A percentile compares a stretch with the other conserved stretches of the same genome.
Conservation (phyloP, 345 rosid species). For the Nephelium lappaceum region DNA sequence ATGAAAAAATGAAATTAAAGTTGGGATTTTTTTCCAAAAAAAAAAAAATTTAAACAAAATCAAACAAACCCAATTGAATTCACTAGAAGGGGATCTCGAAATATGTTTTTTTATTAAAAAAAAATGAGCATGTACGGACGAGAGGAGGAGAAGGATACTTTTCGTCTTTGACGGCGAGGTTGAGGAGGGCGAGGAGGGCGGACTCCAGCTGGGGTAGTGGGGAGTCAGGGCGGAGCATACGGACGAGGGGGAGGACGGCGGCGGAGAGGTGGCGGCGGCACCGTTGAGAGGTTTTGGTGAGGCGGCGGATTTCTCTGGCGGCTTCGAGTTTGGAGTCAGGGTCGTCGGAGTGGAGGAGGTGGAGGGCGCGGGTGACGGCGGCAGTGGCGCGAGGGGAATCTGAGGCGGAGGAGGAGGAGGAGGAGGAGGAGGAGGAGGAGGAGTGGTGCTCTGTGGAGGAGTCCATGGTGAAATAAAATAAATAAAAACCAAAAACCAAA, state of each 20-base stretch:
- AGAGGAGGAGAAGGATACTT: conserved; percentile 43
- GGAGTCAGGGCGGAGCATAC: conserved; percentile 64
- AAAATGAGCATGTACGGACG: background rate
- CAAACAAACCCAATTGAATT: background rate
- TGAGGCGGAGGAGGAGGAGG: conserved; percentile 39
- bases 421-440: conserved; percentile 34
- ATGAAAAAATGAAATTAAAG: no score
- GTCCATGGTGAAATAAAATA: conserved; percentile 30
- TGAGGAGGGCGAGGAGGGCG: conserved; percentile 90
- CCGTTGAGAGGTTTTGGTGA: conserved; percentile 82
- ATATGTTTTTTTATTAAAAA: background rate
- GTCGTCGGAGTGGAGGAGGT: conserved; percentile 55
- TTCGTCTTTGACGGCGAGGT: conserved; percentile 97
- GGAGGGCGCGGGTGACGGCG: conserved; percentile 55
- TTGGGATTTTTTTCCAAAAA: background rate
- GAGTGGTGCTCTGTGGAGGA: conserved; percentile 32
- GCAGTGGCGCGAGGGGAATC: conserved; percentile 58
- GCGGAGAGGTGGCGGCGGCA: conserved; percentile 81
- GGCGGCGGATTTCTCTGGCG: conserved; percentile 86
- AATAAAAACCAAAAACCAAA: background rate
- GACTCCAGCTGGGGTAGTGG: conserved; percentile 58
- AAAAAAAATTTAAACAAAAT: background rate
- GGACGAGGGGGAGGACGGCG: conserved; percentile 77
- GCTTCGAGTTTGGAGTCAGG: conserved; percentile 65
- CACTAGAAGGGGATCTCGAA: background rate